These are phyloP conservation scores for Rhodotorula sp. DNA, from an alignment of 1,284 basidiomycete species.

Conservation along the genomic window DNA sequence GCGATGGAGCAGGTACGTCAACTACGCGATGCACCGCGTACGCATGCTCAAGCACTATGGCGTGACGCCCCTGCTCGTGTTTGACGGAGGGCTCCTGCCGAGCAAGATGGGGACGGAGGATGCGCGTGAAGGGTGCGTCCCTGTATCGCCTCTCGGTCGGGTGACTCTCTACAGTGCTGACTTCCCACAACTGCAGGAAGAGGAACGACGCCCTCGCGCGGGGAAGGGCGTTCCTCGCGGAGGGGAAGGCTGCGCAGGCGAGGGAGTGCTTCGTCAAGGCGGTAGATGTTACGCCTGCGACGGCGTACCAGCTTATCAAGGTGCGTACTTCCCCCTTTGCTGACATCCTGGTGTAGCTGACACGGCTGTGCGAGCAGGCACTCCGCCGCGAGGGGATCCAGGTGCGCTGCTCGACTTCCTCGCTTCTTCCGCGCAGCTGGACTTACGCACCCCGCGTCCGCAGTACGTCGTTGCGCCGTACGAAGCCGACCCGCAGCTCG, in stretches of 20 bases:
- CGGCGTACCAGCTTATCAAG: constrained; percentile 98
- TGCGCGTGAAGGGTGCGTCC: constrained; percentile 65
- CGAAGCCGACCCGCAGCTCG: constrained; percentile 96
- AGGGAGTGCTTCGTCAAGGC: constrained; percentile 87
- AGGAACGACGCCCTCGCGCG: constrained; percentile 66
- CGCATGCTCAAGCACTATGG: constrained; percentile 80
- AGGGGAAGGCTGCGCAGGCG: constrained; percentile 77
- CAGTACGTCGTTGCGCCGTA: constrained; percentile 94
- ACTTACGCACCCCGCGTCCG: not conserved
- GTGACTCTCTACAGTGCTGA: not conserved
- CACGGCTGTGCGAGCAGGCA: constrained; percentile 59
- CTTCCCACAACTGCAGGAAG: constrained; percentile 57
- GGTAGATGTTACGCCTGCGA: constrained; percentile 92
- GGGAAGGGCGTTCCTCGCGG: constrained; percentile 70
- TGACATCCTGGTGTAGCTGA: not conserved
- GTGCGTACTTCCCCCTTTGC: constrained; percentile 54
- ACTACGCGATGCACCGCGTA: constrained; percentile 92
- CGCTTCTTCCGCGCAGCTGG: too few relatives aligned
- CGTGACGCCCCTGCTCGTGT: constrained; percentile 88
- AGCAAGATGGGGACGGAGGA: constrained; percentile 89
- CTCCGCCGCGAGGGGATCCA: constrained; percentile 71
- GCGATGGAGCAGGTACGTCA: constrained; percentile 72
- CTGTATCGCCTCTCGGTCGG: too few relatives aligned
- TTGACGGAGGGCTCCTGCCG: constrained; percentile 93
- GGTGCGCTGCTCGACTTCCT: constrained; percentile 4